Conservation (phyloP, 768 basidiomycete species). For the Termitomyces sp. region DNA sequence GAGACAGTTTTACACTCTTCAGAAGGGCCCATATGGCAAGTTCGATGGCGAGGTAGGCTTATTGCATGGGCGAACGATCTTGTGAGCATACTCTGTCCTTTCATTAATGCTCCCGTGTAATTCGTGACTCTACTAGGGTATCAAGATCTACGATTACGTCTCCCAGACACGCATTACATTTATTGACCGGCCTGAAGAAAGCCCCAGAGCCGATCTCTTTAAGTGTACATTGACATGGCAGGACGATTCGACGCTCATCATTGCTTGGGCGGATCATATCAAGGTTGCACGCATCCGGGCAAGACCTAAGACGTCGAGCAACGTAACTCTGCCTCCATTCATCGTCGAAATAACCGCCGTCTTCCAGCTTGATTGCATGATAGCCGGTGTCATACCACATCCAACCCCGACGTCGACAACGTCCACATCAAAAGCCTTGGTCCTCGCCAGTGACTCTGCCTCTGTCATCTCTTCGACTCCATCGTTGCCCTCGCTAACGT, state of each 20-base stretch:
- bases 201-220: conserved; percentile 92
- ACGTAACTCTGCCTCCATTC: conserved; percentile 49
- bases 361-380: conserved; percentile 93
- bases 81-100: conserved; percentile 35
- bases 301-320: conserved; percentile 41
- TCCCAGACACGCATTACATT: conserved; percentile 76
- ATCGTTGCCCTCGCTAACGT: conserved; percentile 39
- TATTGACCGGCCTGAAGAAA: conserved; percentile 76
- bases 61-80: conserved; percentile 97
- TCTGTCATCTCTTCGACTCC: conserved; percentile 11
- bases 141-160: conserved; percentile 86
- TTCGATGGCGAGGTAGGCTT: conserved; percentile 77
- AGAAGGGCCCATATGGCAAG: conserved; percentile 94
- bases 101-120: not conserved
- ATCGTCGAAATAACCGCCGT: conserved; percentile 87
- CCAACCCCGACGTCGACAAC: conserved; percentile 33
- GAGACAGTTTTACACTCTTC: conserved; percentile 76
- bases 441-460: conserved; percentile 10
- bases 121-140: conserved; percentile 50
- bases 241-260: conserved; percentile 84
- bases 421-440: conserved; percentile 11
- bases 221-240: conserved; percentile 92
- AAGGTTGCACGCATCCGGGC: conserved; percentile 81
- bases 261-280: conserved; percentile 92
- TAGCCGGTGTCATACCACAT: conserved; percentile 85